phyloP scores from a whole-genome alignment of 1,139 yeast genomes.

The Lodderomyces beijingensis region DNA sequence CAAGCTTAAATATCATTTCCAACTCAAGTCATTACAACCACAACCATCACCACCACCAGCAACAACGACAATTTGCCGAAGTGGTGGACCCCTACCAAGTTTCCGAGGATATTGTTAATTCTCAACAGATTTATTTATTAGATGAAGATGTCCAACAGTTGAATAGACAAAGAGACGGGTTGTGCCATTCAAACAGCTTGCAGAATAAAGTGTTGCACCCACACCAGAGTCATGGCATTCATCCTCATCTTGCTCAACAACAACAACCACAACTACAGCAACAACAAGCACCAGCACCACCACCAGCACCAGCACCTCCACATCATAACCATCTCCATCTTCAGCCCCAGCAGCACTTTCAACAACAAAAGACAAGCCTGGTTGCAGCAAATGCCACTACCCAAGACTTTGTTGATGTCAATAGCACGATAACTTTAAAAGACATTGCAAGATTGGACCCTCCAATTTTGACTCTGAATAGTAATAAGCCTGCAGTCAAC shows the following conservation, averaged over 20 bases:
- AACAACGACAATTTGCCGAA: background rate
- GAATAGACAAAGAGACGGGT: background rate
- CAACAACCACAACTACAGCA: slow-evolving; percentile 2
- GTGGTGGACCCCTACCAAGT: no score
- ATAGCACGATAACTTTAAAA: slow-evolving; percentile 7
- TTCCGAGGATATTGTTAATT: no score
- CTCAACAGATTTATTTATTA: slow-evolving; percentile 4
- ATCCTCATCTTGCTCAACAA: background rate
- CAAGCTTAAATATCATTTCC: background rate
- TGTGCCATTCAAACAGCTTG: no score
- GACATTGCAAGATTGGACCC: slow-evolving; percentile 23
- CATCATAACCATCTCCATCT: background rate
- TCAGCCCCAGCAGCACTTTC: no score
- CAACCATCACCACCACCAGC: slow-evolving; percentile 1
- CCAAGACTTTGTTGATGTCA: no score
- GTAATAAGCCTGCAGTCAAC: slow-evolving; percentile 40
- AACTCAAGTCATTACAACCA: background rate
- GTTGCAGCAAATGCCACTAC: no score
- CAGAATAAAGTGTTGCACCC: no score
- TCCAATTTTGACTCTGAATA: no score
- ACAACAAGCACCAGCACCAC: slow-evolving; percentile 1
- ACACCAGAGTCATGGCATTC: no score
- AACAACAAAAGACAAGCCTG: no score
- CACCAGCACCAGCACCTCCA: slow-evolving; percentile 6
- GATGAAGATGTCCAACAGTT: slow-evolving; percentile 3